phyloP scores from a whole-genome alignment of 139 green algal species.

The Desmodesmus armatus region DNA sequence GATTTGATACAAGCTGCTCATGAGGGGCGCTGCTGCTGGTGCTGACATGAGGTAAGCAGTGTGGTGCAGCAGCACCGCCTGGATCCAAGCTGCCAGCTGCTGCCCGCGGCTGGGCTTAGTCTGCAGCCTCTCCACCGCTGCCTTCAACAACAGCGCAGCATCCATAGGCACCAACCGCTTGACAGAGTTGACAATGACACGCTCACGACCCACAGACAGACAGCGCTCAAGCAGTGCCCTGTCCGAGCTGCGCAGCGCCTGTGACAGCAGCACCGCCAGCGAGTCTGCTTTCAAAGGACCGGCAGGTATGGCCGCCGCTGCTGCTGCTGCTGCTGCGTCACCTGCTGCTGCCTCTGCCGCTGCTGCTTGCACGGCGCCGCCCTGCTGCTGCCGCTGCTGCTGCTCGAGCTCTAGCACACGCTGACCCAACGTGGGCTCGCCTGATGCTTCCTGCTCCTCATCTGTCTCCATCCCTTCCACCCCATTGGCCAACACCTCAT shows the following conservation, averaged over 20 bases:
- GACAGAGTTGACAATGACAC: constrained; percentile 75
- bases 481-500: no score
- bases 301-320: constrained; percentile 10
- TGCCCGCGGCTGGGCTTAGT: constrained; percentile 60
- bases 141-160: constrained; percentile 65
- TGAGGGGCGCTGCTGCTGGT: constrained; percentile 54
- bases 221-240: constrained; percentile 72
- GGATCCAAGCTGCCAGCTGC: constrained; percentile 78
- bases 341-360: constrained; percentile 2
- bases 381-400: constrained; percentile 20
- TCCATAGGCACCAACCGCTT: constrained; percentile 65
- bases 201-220: constrained; percentile 54
- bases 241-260: constrained; percentile 74
- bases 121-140: constrained; percentile 70
- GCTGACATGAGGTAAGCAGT: constrained; percentile 79
- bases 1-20: constrained; percentile 44
- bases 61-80: constrained; percentile 74
- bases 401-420: constrained; percentile 60
- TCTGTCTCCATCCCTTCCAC: constrained; percentile 7
- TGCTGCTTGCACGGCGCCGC: not conserved
- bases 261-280: constrained; percentile 77
- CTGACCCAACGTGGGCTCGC: constrained; percentile 55
- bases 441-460: constrained; percentile 24
- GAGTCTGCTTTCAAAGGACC: constrained; percentile 68
- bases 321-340: constrained; percentile 4